Evolutionary conservation across 2,329 filamentous ascomycete species (phyloP), one percentile per base, ranked within the genome.

Genomic region (Juglanconis oblonga): DNA sequence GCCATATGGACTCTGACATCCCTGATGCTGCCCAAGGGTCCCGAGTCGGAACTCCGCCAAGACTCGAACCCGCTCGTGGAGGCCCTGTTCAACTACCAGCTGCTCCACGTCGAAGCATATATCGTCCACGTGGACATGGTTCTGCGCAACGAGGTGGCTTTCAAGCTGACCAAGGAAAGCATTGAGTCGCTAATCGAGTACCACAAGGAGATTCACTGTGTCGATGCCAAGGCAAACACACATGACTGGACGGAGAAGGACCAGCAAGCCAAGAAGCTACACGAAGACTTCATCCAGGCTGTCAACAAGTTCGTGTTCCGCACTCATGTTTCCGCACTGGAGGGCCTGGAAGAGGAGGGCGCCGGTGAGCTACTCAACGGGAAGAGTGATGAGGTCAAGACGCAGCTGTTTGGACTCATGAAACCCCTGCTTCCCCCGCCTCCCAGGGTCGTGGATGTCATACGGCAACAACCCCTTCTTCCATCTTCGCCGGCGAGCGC

Each of bases 111-210:
- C 68, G 93, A 98, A 78, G 95, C 95, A 55, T 99, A 99, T 75
- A 94, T 98, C 68, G 95, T 99, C 63, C 94, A 98, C 76, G 92
- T 99, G 76, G 95, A 99, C 80, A 97, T 98, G 92, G 94, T 99
- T 62, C 87, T 96, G 70, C 90, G 93, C 76, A 95, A 96, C 74
- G 95, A 98, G 80, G 92, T 99, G 71, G 95, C 93, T 67, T 98
- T 93, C 85, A 99, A 99, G 84, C 85, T 99, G 71, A 98, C 93
- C 31, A 86, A 88, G 61, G 95, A 98, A 73, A 92, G 93, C 64
- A 99, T 99, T 77, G 92, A 97, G 70, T 79, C 90, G 55, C 85
- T 99, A 65, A 89, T 97, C 73, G 91, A 97, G 74, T 96, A 96
- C 76, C 95, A 99, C 84, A 93, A 95, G 81, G 91, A 97, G 66